Percentiles rank a stretch among this genome's conserved stretches.
Evolutionary conservation across 192 early-diverging fungal genomes (phyloP).

Genomic region (Polychytrium aggregatum): DNA sequence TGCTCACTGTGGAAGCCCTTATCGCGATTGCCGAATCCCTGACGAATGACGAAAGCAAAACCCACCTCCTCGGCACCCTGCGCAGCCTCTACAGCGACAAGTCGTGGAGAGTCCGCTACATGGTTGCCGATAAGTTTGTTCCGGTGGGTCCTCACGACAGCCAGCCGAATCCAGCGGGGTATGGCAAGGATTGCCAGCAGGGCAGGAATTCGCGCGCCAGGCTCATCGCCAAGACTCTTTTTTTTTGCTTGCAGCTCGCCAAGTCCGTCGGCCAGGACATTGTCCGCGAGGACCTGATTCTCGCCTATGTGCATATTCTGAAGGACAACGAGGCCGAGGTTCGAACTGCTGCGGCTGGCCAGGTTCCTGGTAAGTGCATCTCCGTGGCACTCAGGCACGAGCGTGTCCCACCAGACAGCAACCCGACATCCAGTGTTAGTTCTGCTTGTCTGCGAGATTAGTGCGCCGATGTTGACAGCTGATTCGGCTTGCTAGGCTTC

Average conservation of each 20-base stretch:
- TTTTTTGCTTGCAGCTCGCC: conserved; percentile 50
- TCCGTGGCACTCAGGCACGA: not conserved
- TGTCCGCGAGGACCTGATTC: conserved; percentile 74
- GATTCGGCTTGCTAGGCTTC: conserved; percentile 31
- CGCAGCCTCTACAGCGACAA: conserved; percentile 77
- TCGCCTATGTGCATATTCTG: conserved; percentile 74
- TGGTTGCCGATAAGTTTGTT: conserved; percentile 98
- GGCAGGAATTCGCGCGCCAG: too few relatives aligned
- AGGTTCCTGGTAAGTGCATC: conserved; percentile 58
- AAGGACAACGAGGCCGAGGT: conserved; percentile 98
- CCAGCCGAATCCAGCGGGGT: too few relatives aligned
- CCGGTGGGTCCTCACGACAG: too few relatives aligned
- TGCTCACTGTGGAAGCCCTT: conserved; percentile 85
- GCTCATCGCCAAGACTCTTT: too few relatives aligned
- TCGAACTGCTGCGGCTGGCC: conserved; percentile 84
- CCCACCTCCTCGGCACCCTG: conserved; percentile 58
- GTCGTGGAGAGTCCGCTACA: conserved; percentile 97
- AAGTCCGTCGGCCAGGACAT: conserved; percentile 69
- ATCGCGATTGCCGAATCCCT: conserved; percentile 79
- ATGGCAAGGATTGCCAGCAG: too few relatives aligned
- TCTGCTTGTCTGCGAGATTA: not conserved
- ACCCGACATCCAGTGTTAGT: too few relatives aligned
- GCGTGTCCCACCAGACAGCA: too few relatives aligned
- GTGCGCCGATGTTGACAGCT: not conserved
- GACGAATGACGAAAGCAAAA: conserved; percentile 63